Conservation (phyloP, 2,329 filamentous ascomycete species). For the Alternaria ventricosa region DNA sequence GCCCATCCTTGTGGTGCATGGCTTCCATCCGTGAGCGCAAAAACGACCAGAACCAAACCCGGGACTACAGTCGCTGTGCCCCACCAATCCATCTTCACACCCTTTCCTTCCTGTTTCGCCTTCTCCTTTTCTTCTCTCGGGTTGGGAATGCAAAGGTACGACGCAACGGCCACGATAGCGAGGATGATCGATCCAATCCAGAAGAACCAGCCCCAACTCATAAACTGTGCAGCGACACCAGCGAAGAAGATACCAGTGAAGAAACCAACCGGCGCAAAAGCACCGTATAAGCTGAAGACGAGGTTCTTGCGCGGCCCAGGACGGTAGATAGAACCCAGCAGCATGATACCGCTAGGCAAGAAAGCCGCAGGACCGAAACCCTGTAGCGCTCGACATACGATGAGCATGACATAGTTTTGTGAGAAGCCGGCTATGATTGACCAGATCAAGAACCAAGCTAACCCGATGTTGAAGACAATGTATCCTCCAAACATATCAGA, state of each 20-base stretch:
- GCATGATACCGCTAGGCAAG: slow-evolving; percentile 70
- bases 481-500: slow-evolving; percentile 68
- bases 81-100: slow-evolving; percentile 48
- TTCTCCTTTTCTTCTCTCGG: slow-evolving; percentile 16
- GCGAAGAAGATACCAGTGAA: slow-evolving; percentile 48
- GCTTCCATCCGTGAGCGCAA: slow-evolving; percentile 74
- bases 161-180: slow-evolving; percentile 34
- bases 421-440: slow-evolving; percentile 74
- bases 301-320: slow-evolving; percentile 74
- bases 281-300: slow-evolving; percentile 66
- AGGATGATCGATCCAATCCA: slow-evolving; percentile 44
- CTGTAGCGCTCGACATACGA: slow-evolving; percentile 75
- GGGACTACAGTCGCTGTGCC: slow-evolving; percentile 45
- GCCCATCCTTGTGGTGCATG: slow-evolving; percentile 73
- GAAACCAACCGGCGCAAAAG: slow-evolving; percentile 58
- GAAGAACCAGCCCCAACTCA: slow-evolving; percentile 45
- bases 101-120: slow-evolving; percentile 1
- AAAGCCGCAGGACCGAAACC: slow-evolving; percentile 77
- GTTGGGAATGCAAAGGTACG: slow-evolving; percentile 41
- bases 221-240: slow-evolving; percentile 39
- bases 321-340: slow-evolving; percentile 69
- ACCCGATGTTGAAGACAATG: slow-evolving; percentile 69
- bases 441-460: slow-evolving; percentile 70
- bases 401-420: slow-evolving; percentile 71
- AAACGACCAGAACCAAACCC: slow-evolving; percentile 73